Base-by-base conservation (phyloP, 208 protist genomes). In the Wallacemonas rigidus region DNA sequence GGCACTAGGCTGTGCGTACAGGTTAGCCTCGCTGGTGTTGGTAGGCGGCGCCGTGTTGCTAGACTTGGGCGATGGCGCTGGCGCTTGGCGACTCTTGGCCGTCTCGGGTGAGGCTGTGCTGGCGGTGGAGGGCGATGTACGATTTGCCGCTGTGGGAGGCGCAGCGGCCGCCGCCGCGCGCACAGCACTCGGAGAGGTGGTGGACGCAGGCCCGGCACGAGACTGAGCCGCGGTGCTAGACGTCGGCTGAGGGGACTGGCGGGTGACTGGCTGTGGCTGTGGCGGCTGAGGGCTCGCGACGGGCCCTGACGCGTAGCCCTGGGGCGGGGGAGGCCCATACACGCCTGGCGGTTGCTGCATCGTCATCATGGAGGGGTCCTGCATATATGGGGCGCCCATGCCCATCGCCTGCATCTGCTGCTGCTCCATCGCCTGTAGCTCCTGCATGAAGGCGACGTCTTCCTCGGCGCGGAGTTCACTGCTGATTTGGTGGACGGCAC, bases 381-480 rank as follows among this genome's bases (percentile, higher is more conserved):
- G 53, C 53, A 57, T 57, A 1, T 38, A 57, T 6, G 53, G 53
- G 15, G 53, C 53, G 11, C 53, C 53, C 53, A 57, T 57, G 41
- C 75, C 75, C 69, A 71, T 64, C 3, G 77, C 72, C 62, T 82
- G 77, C 72, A 78, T 82, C 54, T 82, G 72, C 69, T 77, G 70
- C 67, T 75, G 69, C 77, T 82, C 72, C 65, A 82, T 74, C 69
- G 74, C 77, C 56, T 72, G 64, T 67, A 78, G 74, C 47, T 62
- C 56, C 38, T 62, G 56, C 56, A 62, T 62, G 56, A 41, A 62
- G 56, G 17, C 26, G 6, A 62, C 38, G 0, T 62, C 56, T 38
- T 62, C 56, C 26, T 62, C 56, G 6, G 56, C 56, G 15, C 56
- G 56, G 36, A 62, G 51, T 56, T 76, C 73, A 47, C 63, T 69